These are phyloP conservation scores for Articulospora tetracladia DNA, from an alignment of 495 filamentous ascomycete species.

Conservation along the genomic window DNA sequence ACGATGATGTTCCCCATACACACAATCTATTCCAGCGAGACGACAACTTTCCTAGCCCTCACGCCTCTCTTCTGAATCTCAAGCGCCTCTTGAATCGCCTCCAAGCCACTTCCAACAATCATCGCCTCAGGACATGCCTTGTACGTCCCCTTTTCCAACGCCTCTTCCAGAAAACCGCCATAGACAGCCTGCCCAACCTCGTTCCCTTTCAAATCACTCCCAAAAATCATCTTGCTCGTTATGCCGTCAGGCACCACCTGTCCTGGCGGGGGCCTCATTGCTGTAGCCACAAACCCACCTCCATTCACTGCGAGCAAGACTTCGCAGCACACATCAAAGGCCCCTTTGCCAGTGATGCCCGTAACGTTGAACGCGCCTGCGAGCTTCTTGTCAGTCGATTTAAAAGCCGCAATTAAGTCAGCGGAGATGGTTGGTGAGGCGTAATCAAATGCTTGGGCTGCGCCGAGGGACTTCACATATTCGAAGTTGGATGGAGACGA, in stretches of 20 bases:
- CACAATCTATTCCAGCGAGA: too few relatives aligned
- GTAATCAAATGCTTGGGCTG: constrained; percentile 31
- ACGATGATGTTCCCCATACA: too few relatives aligned
- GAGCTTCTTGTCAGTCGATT: constrained; percentile 20
- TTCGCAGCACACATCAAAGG: neutral
- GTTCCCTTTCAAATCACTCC: neutral
- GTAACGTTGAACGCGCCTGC: constrained; percentile 11
- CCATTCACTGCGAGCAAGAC: neutral
- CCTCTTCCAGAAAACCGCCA: constrained; percentile 9
- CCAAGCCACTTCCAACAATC: constrained; percentile 30
- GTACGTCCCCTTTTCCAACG: constrained; percentile 7
- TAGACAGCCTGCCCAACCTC: constrained; percentile 8
- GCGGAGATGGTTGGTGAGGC: constrained; percentile 5
- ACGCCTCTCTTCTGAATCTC: constrained; percentile 37
- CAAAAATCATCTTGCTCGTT: neutral
- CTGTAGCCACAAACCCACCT: neutral
- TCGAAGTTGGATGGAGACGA: constrained; percentile 50
- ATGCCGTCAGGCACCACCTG: neutral
- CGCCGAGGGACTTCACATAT: constrained; percentile 49
- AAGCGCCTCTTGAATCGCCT: constrained; percentile 38
- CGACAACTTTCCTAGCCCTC: constrained; percentile 43
- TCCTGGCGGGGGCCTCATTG: neutral
- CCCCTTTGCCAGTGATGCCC: neutral
- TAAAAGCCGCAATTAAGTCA: constrained; percentile 25
- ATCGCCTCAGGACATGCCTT: constrained; percentile 10